Evolutionary conservation across 2,329 filamentous ascomycete species (phyloP).

Genomic region (Coniochaeta ligniaria): DNA sequence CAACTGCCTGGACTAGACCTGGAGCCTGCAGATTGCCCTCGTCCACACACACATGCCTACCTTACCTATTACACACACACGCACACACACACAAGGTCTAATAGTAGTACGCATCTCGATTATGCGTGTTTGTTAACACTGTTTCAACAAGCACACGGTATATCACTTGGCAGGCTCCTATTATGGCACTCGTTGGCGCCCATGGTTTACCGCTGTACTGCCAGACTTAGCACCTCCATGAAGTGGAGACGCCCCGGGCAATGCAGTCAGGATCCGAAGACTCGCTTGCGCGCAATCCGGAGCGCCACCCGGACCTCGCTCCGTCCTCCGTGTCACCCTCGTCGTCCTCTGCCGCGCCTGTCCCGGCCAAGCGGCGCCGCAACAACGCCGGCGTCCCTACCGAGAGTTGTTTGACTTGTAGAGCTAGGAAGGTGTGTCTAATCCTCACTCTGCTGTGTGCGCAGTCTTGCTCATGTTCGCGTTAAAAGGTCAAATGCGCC

Average conservation of each 20-base stretch:
- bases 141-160: neutral
- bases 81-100: neutral
- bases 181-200: neutral
- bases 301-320: neutral
- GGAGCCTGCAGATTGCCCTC: neutral
- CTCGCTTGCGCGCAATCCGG: neutral
- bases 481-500: slow-evolving; percentile 33
- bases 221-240: neutral
- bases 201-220: neutral
- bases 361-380: neutral
- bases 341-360: neutral
- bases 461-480: neutral
- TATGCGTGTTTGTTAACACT: neutral
- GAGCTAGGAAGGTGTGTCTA: neutral
- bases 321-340: slow-evolving; percentile 1
- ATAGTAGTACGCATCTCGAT: neutral
- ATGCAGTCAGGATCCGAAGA: neutral
- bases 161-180: neutral
- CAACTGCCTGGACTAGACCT: neutral
- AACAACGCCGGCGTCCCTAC: neutral
- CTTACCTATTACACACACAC: too few relatives aligned
- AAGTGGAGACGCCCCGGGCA: neutral
- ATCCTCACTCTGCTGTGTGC: neutral
- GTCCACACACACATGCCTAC: too few relatives aligned
- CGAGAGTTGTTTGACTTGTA: slow-evolving; percentile 2